Evolutionary conservation across 257 asterid genomes (phyloP).

Genomic region (Lithospermum erythrorhizon): DNA sequence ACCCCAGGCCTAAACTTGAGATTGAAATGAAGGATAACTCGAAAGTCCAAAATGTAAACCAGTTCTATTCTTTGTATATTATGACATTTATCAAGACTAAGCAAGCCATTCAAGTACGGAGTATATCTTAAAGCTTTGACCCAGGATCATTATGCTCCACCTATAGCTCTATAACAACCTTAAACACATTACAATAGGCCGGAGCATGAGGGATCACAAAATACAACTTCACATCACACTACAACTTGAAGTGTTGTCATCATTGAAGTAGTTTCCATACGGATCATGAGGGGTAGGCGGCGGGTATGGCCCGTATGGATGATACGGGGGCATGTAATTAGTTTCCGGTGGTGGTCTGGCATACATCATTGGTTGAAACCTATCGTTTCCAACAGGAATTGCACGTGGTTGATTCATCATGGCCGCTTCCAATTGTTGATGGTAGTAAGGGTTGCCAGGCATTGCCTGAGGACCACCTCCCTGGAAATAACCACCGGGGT

Average conservation of each 20-base stretch:
- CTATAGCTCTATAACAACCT: background rate
- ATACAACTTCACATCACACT: slow-evolving; percentile 57
- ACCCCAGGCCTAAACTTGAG: slow-evolving; percentile 34
- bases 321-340: slow-evolving; percentile 70
- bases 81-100: slow-evolving; percentile 23
- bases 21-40: slow-evolving; percentile 13
- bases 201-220: background rate
- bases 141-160: background rate
- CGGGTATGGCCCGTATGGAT: slow-evolving; percentile 43
- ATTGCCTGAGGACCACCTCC: slow-evolving; percentile 43
- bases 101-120: slow-evolving; percentile 18
- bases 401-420: slow-evolving; percentile 75
- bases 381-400: slow-evolving; percentile 70
- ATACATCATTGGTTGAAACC: slow-evolving; percentile 97
- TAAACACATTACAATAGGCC: background rate
- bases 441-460: slow-evolving; percentile 55
- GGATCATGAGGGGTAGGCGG: background rate
- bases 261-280: slow-evolving; percentile 16
- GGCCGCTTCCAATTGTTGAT: slow-evolving; percentile 74
- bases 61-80: slow-evolving; percentile 31
- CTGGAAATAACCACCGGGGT: slow-evolving; percentile 34
- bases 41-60: slow-evolving; percentile 14
- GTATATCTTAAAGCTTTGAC: slow-evolving; percentile 2
- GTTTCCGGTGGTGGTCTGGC: slow-evolving; percentile 93
- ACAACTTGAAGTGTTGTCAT: slow-evolving; percentile 57